These are phyloP conservation scores for Aspergillus affinis DNA, from an alignment of 495 filamentous ascomycete genomes.

Conservation along the genomic window DNA sequence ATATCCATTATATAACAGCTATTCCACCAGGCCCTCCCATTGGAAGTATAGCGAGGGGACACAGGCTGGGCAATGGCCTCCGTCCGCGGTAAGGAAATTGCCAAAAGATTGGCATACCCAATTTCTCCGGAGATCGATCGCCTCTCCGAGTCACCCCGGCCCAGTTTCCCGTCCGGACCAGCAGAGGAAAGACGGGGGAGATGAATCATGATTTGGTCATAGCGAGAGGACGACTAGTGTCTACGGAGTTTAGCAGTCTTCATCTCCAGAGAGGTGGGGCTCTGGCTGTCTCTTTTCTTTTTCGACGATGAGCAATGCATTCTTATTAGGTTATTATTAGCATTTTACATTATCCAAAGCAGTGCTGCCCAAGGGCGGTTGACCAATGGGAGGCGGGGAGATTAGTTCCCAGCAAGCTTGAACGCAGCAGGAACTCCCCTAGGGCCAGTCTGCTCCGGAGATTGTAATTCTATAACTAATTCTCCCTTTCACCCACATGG, in stretches of 20 bases:
- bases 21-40: neutral
- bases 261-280: neutral
- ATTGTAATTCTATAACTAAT: too few relatives aligned
- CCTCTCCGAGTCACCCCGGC: neutral
- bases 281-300: neutral
- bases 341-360: neutral
- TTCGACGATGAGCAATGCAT: neutral
- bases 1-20: neutral
- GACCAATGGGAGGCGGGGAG: conserved; percentile 2
- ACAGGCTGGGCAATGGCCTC: neutral
- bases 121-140: neutral
- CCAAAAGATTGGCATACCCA: neutral
- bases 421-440: neutral
- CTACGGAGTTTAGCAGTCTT: neutral
- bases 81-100: neutral
- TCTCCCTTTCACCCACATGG: conserved; percentile 7
- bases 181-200: neutral
- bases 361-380: conserved; percentile 3
- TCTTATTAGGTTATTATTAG: neutral
- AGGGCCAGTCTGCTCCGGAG: neutral
- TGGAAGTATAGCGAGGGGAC: neutral
- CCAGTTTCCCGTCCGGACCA: neutral
- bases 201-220: neutral
- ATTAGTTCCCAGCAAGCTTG: neutral
- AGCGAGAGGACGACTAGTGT: neutral